These are phyloP conservation scores for Immersiporthe knoxdaviesiana DNA, from an alignment of 2,329 filamentous ascomycete genomes.

Conservation along the genomic window DNA sequence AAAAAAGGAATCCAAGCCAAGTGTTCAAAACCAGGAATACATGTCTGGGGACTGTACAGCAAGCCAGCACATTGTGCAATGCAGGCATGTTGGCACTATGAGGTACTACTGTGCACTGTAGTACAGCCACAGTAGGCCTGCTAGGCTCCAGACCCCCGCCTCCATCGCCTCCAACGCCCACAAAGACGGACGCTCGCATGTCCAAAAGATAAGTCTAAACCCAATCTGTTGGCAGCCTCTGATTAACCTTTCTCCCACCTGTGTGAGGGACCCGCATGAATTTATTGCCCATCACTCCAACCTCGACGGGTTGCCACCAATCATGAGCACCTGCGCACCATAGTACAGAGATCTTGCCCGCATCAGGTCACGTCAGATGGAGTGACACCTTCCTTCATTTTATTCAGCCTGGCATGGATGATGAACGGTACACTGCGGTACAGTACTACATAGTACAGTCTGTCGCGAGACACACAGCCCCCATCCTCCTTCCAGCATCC, in stretches of 20 bases:
- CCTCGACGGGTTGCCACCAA: background rate
- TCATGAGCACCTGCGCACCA: background rate
- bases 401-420: background rate
- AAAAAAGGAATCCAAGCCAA: background rate
- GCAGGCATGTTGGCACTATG: background rate
- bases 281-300: background rate
- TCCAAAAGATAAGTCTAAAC: background rate
- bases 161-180: background rate
- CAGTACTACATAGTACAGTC: background rate
- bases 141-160: background rate
- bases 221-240: background rate
- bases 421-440: background rate
- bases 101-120: background rate
- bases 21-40: background rate
- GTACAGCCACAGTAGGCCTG: no score
- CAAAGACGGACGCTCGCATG: background rate
- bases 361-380: background rate
- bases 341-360: background rate
- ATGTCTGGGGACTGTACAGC: background rate
- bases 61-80: background rate
- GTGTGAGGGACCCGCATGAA: background rate
- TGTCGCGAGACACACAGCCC: background rate
- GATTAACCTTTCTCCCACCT: background rate
- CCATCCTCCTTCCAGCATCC: background rate
- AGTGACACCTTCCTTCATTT: background rate